These are phyloP conservation scores for Sporothrix schenckii DNA, from an alignment of 2,329 filamentous ascomycete species.

Conservation along the genomic window DNA sequence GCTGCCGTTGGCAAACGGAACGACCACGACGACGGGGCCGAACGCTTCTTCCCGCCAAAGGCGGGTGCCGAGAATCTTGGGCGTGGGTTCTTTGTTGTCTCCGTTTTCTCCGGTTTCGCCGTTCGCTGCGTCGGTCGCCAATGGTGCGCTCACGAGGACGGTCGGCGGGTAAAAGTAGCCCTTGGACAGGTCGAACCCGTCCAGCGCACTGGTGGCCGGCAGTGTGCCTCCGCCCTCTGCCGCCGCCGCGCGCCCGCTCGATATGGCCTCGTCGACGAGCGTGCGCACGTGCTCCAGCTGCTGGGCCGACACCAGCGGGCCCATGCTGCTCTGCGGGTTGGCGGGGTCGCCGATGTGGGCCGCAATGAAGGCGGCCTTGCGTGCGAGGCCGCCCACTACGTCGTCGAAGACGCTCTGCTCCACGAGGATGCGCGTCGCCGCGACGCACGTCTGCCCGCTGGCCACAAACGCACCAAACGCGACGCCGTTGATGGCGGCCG, in stretches of 20 bases:
- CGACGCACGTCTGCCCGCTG: conserved; percentile 64
- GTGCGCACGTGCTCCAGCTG: conserved; percentile 69
- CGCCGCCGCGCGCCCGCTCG: conserved; percentile 47
- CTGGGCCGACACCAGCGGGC: conserved; percentile 62
- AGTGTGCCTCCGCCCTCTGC: conserved; percentile 51
- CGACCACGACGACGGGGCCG: conserved; percentile 75
- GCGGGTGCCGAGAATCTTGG: conserved; percentile 63
- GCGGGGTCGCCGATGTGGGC: conserved; percentile 60
- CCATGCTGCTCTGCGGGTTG: conserved; percentile 64
- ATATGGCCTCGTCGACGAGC: conserved; percentile 66
- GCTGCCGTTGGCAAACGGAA: conserved; percentile 74
- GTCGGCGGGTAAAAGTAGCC: conserved; percentile 82
- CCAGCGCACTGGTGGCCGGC: conserved; percentile 51
- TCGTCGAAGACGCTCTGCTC: conserved; percentile 67
- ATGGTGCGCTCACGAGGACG: conserved; percentile 58
- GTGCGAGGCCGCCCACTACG: conserved; percentile 65
- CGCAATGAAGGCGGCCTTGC: conserved; percentile 61
- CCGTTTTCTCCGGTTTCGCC: no score
- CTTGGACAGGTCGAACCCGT: conserved; percentile 56
- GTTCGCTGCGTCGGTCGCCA: no score
- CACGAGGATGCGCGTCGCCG: conserved; percentile 74
- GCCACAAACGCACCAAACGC: conserved; percentile 62
- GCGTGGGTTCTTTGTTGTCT: not conserved
- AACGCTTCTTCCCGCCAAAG: conserved; percentile 83
- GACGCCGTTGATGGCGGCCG: conserved; percentile 69